phyloP scores from a whole-genome alignment of 805 yeast species.

The Helenozyma baotianmanensis region DNA sequence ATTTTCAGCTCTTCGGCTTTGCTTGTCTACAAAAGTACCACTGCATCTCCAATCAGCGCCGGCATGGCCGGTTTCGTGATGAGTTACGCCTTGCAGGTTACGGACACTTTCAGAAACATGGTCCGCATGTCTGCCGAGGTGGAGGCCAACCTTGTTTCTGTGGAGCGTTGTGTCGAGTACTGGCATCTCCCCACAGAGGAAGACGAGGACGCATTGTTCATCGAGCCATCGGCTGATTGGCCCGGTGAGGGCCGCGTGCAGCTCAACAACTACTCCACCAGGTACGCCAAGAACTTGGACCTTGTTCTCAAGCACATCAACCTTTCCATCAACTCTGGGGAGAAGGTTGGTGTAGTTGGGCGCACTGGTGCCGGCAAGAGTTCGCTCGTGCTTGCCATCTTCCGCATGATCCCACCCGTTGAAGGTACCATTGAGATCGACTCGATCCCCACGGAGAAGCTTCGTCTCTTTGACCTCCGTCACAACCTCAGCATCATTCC shows the following conservation, averaged over 20 bases:
- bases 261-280: constrained; percentile 58
- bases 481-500: constrained; percentile 23
- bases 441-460: constrained; percentile 11
- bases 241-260: constrained; percentile 9
- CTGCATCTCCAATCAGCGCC: constrained; percentile 43
- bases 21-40: constrained; percentile 35
- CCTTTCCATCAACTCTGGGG: constrained; percentile 62
- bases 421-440: constrained; percentile 19
- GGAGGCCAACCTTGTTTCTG: constrained; percentile 60
- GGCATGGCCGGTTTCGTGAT: constrained; percentile 63
- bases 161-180: constrained; percentile 65
- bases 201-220: constrained; percentile 3
- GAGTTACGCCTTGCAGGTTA: constrained; percentile 58
- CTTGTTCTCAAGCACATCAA: constrained; percentile 68
- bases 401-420: constrained; percentile 20
- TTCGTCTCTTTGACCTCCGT: constrained; percentile 18
- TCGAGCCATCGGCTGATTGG: constrained; percentile 9
- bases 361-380: constrained; percentile 60
- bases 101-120: constrained; percentile 49
- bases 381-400: constrained; percentile 22
- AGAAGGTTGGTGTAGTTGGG: constrained; percentile 93
- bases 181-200: constrained; percentile 42
- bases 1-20: constrained; percentile 48
- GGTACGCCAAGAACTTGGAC: constrained; percentile 79
- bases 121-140: constrained; percentile 61